These are phyloP conservation scores for Chrysanthemum lavandulifolium DNA, from an alignment of 129 eudicot species.

Conservation along the genomic window DNA sequence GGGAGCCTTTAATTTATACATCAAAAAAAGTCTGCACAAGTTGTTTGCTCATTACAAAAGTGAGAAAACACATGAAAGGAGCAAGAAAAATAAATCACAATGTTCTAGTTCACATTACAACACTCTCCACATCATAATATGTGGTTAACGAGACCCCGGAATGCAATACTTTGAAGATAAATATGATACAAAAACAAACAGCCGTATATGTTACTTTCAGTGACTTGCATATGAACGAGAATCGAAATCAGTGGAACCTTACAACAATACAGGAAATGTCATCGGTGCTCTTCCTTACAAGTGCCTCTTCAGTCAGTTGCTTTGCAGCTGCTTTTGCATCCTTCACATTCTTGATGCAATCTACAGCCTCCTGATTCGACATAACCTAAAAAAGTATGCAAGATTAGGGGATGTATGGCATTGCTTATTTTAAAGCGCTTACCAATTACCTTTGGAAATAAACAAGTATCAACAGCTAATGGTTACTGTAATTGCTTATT, in stretches of 20 bases:
- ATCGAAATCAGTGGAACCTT: conserved; percentile 48
- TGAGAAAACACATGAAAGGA: background rate
- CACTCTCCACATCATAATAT: conserved; percentile 17
- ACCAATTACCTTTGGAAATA: no score
- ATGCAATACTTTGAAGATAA: background rate
- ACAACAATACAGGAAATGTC: conserved; percentile 96
- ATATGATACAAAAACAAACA: conserved; percentile 24
- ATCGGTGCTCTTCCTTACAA: conserved; percentile 82
- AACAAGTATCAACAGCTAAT: no score
- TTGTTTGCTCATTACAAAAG: background rate
- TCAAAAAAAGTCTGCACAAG: background rate
- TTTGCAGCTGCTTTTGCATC: conserved; percentile 84
- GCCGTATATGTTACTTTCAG: conserved; percentile 1
- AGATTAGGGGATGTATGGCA: no score
- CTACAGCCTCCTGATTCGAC: conserved; percentile 92
- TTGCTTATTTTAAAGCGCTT: no score
- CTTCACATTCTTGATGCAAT: conserved; percentile 64
- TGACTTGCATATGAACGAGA: background rate
- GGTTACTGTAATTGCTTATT: no score
- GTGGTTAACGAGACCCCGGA: conserved; percentile 13
- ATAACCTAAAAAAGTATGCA: conserved; percentile 52
- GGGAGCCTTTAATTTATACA: background rate
- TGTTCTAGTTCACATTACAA: conserved; percentile 6
- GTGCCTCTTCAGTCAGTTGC: conserved; percentile 67
- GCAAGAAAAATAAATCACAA: background rate